Evolutionary conservation across 192 early-diverging fungal species (phyloP).

Genomic region (Entrophospora sp.): DNA sequence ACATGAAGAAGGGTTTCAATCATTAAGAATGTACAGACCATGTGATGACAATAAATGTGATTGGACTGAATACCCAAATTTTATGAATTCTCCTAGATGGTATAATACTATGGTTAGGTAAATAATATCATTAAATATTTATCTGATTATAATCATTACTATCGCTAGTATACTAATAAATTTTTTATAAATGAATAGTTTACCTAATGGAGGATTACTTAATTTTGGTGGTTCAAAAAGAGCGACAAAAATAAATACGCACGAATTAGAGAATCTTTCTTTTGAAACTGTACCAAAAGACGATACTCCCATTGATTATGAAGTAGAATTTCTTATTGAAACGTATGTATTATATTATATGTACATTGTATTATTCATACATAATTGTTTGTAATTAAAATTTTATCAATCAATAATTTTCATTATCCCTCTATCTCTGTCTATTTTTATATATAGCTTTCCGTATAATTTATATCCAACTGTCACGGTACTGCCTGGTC

Average conservation of each 20-base stretch:
- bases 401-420: no score
- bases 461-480: slow-evolving; percentile 27
- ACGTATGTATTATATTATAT: no score
- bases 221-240: slow-evolving; percentile 47
- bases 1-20: slow-evolving; percentile 31
- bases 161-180: not conserved
- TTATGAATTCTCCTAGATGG: slow-evolving; percentile 40
- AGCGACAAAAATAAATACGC: slow-evolving; percentile 28
- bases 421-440: no score
- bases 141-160: not conserved
- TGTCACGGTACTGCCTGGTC: not conserved
- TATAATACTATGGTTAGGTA: slow-evolving; percentile 33
- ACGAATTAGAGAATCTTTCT: slow-evolving; percentile 35
- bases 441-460: slow-evolving; percentile 36
- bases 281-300: slow-evolving; percentile 25
- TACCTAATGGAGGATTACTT: slow-evolving; percentile 39
- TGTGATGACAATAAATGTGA: slow-evolving; percentile 34
- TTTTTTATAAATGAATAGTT: not conserved
- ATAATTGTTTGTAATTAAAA: no score
- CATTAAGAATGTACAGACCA: slow-evolving; percentile 37
- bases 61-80: slow-evolving; percentile 35
- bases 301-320: slow-evolving; percentile 18
- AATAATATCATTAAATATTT: not conserved
- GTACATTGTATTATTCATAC: no score
- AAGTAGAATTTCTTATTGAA: slow-evolving; percentile 39